Percentiles rank a stretch among this genome's conserved stretches.
Conservation (phyloP, 306 rosid genomes). For the Pachyrhizus erosus region DNA sequence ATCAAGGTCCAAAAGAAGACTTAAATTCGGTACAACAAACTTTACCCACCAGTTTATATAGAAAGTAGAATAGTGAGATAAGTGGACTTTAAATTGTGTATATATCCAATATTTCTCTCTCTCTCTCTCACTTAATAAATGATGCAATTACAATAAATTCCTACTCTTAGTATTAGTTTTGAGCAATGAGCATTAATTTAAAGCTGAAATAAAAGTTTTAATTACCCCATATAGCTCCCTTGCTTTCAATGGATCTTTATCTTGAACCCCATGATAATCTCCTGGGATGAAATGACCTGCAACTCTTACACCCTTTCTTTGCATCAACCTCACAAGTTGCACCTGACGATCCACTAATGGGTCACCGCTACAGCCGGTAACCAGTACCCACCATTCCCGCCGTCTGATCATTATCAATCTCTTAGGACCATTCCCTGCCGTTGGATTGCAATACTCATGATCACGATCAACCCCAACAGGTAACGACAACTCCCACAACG, state of each 20-base stretch:
- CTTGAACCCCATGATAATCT: constrained; percentile 54
- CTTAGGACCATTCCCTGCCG: constrained; percentile 7
- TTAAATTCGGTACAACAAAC: neutral
- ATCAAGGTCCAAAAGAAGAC: neutral
- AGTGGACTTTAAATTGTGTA: neutral
- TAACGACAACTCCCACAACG: constrained; percentile 58
- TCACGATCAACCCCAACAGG: constrained; percentile 59
- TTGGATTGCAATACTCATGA: constrained; percentile 61
- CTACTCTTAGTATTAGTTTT: neutral
- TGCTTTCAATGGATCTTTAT: constrained; percentile 35
- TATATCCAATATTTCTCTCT: neutral
- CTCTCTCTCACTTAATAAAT: neutral
- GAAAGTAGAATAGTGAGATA: neutral
- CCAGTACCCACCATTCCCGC: constrained; percentile 51
- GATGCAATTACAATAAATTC: neutral
- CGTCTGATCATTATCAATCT: constrained; percentile 25
- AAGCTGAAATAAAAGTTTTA: constrained; percentile 32
- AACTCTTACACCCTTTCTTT: constrained; percentile 43
- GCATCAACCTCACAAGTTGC: constrained; percentile 43
- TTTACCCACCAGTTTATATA: neutral
- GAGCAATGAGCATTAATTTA: neutral
- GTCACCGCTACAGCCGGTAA: constrained; percentile 57
- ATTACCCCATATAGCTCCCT: constrained; percentile 30
- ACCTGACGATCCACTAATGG: constrained; percentile 62
- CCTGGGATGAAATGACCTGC: constrained; percentile 50